Evolutionary conservation across 129 eudicot genomes (phyloP), one percentile per base, ranked within the genome.

Genomic region (Tagetes patula): DNA sequence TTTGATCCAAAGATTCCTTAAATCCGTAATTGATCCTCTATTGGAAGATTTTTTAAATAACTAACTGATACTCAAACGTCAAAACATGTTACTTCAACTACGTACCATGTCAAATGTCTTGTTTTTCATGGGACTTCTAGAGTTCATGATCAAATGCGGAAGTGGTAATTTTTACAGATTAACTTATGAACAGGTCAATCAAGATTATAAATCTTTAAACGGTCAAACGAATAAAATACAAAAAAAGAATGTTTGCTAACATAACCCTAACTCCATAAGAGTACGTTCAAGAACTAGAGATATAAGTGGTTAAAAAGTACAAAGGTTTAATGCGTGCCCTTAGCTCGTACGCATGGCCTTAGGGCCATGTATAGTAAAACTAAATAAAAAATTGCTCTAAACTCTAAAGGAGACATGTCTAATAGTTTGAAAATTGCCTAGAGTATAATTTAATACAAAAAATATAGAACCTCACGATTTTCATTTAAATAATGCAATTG

Each of bases 121-220:
- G 40, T 55, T 55, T 76, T 76, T 46, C 39, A 59, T 68, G 47
- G 69, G 14, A 60, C 47, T 58, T 47, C 31, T 36, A 38, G 60
- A 50, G n/a, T 64, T 32, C 42, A 59, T 59, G 65, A 41, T 59
- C 33, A 59, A 59, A 33, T 62, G 68, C 11, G 13, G 47, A 36
- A 47, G 30, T 62, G 47, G 31, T 32, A n/a, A n/a, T 64, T 64
- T 64, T 38, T 2, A 39, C 4, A 2, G 34, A 6, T 64, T 40
- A 39, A 40, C 49, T 40, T 40, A 14, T 6, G 49, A 64, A 27
- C 0, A 30, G 67, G 45, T 61, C 67, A 37, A 36, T 34, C 33
- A 5, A 58, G n/a, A 58, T 59, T 10, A 3, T 33, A 59, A 59
- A 32, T 59, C 41, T 33, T 33, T 59, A 33, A 31, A 10, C 7